Conservation (phyloP, 805 yeast species). For the Saccharomyces paradoxus region DNA sequence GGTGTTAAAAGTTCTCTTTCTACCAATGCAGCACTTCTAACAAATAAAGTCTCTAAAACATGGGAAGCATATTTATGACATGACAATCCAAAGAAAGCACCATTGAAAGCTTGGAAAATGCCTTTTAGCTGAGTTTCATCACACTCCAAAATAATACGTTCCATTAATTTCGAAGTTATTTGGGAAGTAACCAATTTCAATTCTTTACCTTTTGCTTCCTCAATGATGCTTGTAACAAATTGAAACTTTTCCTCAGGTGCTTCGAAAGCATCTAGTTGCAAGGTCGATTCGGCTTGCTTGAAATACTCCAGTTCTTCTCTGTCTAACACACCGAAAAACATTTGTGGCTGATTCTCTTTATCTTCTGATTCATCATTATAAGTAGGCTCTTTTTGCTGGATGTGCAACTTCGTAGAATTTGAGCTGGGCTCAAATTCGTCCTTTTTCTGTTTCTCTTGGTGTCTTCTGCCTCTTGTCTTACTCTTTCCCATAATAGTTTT, state of each 20-base stretch:
- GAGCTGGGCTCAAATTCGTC: constrained; percentile 16
- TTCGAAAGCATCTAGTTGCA: constrained; percentile 73
- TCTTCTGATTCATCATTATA: constrained; percentile 14
- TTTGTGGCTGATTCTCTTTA: constrained; percentile 15
- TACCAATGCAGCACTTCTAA: constrained; percentile 62
- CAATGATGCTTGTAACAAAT: constrained; percentile 70
- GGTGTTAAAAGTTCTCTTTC: constrained; percentile 61
- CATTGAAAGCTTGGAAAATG: constrained; percentile 58
- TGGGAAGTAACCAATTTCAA: constrained; percentile 88
- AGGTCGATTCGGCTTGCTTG: constrained; percentile 82
- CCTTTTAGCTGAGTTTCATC: constrained; percentile 56
- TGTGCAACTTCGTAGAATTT: constrained; percentile 5
- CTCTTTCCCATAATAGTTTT: not conserved
- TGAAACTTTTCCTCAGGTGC: constrained; percentile 61
- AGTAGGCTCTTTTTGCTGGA: constrained; percentile 3
- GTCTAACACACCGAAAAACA: constrained; percentile 84
- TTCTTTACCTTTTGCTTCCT: constrained; percentile 83
- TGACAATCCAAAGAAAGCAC: constrained; percentile 68
- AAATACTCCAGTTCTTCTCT: constrained; percentile 81
- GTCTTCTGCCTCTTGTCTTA: constrained; percentile 39
- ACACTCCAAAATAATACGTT: constrained; percentile 67
- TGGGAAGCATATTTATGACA: constrained; percentile 91
- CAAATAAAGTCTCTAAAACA: constrained; percentile 78
- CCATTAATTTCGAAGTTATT: constrained; percentile 88
- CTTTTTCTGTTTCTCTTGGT: constrained; percentile 24